phyloP scores from a whole-genome alignment of 1,284 basidiomycete species.

The Ceratobasidium sp. region DNA sequence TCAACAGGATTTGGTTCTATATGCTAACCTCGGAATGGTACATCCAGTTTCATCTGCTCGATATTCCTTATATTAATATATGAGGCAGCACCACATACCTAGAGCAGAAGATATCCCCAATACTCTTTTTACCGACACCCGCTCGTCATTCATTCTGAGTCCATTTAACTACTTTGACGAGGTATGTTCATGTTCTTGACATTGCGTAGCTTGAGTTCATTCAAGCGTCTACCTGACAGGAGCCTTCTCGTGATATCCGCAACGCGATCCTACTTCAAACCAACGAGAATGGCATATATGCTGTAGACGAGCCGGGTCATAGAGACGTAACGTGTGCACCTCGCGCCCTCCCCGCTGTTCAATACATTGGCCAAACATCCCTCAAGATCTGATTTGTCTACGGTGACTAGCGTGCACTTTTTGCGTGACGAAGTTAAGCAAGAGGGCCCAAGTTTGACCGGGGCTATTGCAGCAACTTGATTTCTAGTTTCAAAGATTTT shows the following conservation, averaged over 20 bases:
- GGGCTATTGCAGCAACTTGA: too few relatives aligned
- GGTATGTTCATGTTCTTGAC: conserved; percentile 56
- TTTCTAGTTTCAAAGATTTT: too few relatives aligned
- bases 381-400: too few relatives aligned
- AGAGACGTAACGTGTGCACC: conserved; percentile 25
- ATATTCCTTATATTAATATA: neutral
- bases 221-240: conserved; percentile 14
- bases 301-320: conserved; percentile 46
- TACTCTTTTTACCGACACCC: conserved; percentile 55
- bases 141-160: conserved; percentile 67
- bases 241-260: conserved; percentile 58
- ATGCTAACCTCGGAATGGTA: conserved; percentile 68
- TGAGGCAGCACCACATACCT: conserved; percentile 58
- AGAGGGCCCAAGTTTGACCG: too few relatives aligned
- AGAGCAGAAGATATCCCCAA: conserved; percentile 73
- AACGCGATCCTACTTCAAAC: conserved; percentile 66
- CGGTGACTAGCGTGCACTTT: too few relatives aligned
- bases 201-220: neutral
- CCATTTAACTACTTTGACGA: conserved; percentile 76
- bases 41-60: neutral
- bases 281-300: conserved; percentile 46
- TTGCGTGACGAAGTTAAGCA: too few relatives aligned
- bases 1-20: conserved; percentile 74
- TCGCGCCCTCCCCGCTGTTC: neutral
- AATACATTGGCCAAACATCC: conserved; percentile 1